Base-by-base conservation (phyloP, 1,139 yeast species). In the Debaryomyces psychrophilus region DNA sequence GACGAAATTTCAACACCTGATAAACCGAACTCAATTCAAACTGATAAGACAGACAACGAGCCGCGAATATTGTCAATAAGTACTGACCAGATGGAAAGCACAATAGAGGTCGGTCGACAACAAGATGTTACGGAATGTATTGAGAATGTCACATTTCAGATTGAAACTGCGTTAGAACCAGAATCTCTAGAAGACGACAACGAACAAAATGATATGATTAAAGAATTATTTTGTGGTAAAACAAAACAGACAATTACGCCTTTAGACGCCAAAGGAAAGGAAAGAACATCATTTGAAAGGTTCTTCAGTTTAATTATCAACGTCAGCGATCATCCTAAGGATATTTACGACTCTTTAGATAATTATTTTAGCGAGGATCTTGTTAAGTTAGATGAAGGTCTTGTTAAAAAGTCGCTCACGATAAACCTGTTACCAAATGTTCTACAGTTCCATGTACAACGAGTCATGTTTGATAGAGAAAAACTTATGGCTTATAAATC, bases 61-160 rank as follows among this genome's bases (percentile, higher is more conserved):
- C 37, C 44, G 1, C 56, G 57, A 41, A 52, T 71, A 3, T 55
- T 73, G 33, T 68, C 73, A 31, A 83, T 85, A 8, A 77, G 82
- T 49, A 65, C 79, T 2, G 86, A 82, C 49, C 89, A 85, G 58
- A 77, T 85, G 64, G 89, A 82, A 49, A 80, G 84, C 54, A 83
- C 93, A 0, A 74, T 85, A 43, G 93, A 86, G 55, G 77, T 88
- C 51, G 97, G 97, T 2, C 77, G 96, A 54, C 99, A 93, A 63
- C 99, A 93, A 63, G 99, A 93, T 70, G 98, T 93, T 14, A 90
- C 97, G 0, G 99, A 93, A 62, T 92, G 98, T 65, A 90, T 93
- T 58, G 96, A 92, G 47, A 93, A 93, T 64, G 97, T 93, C 4
- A 74, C 92, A n/a, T 88, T 85, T 53, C 98, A 92, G 62, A 72